Evolutionary conservation across 1,139 yeast species (phyloP).

Genomic region (Diutina rugosa): DNA sequence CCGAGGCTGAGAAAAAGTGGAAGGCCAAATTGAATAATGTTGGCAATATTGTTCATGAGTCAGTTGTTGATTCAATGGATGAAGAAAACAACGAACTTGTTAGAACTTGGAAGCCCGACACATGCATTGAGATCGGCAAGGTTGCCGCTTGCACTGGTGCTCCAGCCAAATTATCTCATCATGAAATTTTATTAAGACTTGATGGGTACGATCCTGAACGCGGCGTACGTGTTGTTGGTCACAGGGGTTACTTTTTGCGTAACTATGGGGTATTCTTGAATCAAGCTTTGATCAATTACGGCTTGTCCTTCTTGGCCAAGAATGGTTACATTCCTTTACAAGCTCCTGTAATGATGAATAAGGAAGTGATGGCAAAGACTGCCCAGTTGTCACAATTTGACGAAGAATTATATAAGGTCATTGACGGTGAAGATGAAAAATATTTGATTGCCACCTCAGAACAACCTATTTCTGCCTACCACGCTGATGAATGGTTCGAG

Average conservation of each 20-base stretch:
- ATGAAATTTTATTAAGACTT: conserved; percentile 83
- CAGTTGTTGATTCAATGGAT: conserved; percentile 76
- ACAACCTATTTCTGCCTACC: conserved; percentile 98
- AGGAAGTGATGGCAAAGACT: conserved; percentile 98
- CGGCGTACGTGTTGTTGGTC: conserved; percentile 96
- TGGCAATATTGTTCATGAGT: conserved; percentile 88
- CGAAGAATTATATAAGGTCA: conserved; percentile 92
- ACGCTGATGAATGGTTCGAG: conserved; percentile 97
- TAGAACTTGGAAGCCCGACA: conserved; percentile 73
- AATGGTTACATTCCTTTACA: conserved; percentile 84
- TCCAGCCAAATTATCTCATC: conserved; percentile 82
- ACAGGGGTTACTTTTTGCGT: conserved; percentile 95
- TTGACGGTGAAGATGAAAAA: conserved; percentile 96
- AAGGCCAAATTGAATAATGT: conserved; percentile 74
- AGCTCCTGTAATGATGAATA: conserved; percentile 99
- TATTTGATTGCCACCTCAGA: conserved; percentile 97
- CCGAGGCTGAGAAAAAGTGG: conserved; percentile 63
- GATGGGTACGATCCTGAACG: conserved; percentile 99
- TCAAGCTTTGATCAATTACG: conserved; percentile 96
- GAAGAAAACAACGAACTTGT: conserved; percentile 87
- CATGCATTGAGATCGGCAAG: conserved; percentile 40
- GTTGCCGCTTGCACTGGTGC: conserved; percentile 63
- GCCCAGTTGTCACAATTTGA: conserved; percentile 97
- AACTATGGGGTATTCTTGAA: conserved; percentile 92
- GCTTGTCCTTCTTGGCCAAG: conserved; percentile 69